Evolutionary conservation across 2,329 filamentous ascomycete genomes (phyloP).

Genomic region (Corniculantispora saksenae): DNA sequence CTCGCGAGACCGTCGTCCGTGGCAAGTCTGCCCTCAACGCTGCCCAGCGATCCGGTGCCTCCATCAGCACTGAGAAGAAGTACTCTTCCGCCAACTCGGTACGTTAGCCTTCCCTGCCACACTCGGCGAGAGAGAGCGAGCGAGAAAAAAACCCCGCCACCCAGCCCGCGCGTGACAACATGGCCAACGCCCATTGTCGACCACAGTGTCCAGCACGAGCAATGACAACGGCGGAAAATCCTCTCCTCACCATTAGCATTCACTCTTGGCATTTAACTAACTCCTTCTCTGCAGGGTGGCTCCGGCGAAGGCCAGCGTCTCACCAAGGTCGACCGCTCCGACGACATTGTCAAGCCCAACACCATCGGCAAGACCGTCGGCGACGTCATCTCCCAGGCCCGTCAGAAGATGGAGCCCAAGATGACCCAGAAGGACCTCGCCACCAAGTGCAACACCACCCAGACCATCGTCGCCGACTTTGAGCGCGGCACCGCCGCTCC

Average conservation of each 20-base stretch:
- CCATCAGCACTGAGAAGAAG: constrained; percentile 93
- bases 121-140: background rate
- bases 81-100: constrained; percentile 74
- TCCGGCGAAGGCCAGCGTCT: constrained; percentile 82
- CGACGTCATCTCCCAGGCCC: constrained; percentile 77
- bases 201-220: background rate
- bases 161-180: constrained; percentile 2
- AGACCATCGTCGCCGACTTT: constrained; percentile 77
- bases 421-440: constrained; percentile 92
- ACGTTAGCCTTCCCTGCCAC: constrained; percentile 41
- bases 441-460: constrained; percentile 85
- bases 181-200: background rate
- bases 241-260: background rate
- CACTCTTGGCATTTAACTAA: background rate
- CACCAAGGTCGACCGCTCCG: constrained; percentile 94
- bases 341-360: constrained; percentile 98
- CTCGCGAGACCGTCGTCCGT: constrained; percentile 85
- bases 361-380: constrained; percentile 81
- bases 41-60: constrained; percentile 74
- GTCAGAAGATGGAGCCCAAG: constrained; percentile 82
- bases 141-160: constrained; percentile 2
- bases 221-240: background rate
- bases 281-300: constrained; percentile 26
- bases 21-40: constrained; percentile 85
- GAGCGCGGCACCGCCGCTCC: constrained; percentile 77